Percentiles rank a stretch among this genome's conserved stretches.
phyloP scores from a whole-genome alignment of 495 filamentous ascomycete genomes.

The Corynascus novoguineensis region DNA sequence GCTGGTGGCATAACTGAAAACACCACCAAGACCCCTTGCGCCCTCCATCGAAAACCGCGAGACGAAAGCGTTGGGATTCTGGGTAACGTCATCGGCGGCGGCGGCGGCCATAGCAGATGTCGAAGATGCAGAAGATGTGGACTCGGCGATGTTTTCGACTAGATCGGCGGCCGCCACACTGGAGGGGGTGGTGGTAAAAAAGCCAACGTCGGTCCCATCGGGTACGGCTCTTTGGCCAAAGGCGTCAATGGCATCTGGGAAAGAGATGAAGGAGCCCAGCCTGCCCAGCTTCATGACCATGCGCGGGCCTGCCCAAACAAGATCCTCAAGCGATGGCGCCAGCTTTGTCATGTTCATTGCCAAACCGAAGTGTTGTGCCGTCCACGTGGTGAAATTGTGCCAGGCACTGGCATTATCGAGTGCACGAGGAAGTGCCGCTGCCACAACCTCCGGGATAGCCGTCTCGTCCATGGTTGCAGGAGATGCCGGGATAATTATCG shows the following conservation, averaged over 20 bases:
- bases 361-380: conserved; percentile 34
- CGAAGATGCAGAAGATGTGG: conserved; percentile 21
- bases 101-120: conserved; percentile 13
- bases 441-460: conserved; percentile 16
- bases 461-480: conserved; percentile 10
- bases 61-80: conserved; percentile 37
- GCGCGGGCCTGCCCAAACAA: conserved; percentile 56
- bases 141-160: conserved; percentile 21
- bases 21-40: conserved; percentile 62
- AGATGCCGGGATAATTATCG: neutral
- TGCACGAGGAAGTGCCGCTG: conserved; percentile 12
- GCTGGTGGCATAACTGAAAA: conserved; percentile 88
- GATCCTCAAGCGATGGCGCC: conserved; percentile 47
- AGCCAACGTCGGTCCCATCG: conserved; percentile 46
- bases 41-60: conserved; percentile 49
- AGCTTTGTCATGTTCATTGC: conserved; percentile 41
- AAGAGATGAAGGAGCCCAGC: conserved; percentile 52
- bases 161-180: conserved; percentile 24
- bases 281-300: conserved; percentile 59
- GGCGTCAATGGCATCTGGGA: conserved; percentile 59
- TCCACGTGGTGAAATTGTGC: conserved; percentile 46
- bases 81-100: conserved; percentile 26
- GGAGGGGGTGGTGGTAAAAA: conserved; percentile 31
- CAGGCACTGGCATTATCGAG: conserved; percentile 40
- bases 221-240: conserved; percentile 57